These are phyloP conservation scores for Tetrahymena malaccensis DNA, from an alignment of 73 alveolate species.

Conservation along the genomic window DNA sequence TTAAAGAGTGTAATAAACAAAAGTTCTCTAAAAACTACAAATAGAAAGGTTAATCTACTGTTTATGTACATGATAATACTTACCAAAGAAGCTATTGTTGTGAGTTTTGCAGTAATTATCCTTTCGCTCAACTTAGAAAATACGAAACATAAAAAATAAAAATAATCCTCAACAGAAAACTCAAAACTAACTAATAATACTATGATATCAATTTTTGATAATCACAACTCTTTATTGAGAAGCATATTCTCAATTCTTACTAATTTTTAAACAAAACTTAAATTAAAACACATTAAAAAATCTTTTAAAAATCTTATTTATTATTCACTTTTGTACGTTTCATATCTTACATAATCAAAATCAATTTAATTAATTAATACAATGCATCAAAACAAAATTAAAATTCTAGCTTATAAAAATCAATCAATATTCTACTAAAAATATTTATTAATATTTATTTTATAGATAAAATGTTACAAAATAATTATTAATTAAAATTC, in stretches of 20 bases:
- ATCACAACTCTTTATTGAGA: neutral
- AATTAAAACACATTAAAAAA: too few species aligned
- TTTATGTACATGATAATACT: neutral
- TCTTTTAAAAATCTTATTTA: too few species aligned
- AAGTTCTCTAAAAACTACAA: neutral
- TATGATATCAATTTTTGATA: neutral
- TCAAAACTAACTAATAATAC: neutral
- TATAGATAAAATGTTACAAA: too few species aligned
- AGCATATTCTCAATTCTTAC: too few species aligned
- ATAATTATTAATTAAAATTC: too few species aligned
- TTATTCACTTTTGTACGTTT: too few species aligned
- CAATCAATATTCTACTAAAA: too few species aligned
- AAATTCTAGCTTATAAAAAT: too few species aligned
- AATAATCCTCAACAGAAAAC: neutral
- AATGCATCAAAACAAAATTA: too few species aligned
- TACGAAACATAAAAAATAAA: neutral
- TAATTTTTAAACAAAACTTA: neutral
- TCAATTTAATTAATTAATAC: too few species aligned
- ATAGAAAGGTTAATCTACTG: neutral
- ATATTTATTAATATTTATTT: too few species aligned
- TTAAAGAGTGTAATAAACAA: neutral
- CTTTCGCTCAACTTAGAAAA: neutral
- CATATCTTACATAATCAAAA: too few species aligned
- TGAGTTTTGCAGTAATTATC: neutral
- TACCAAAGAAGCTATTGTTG: neutral